These are phyloP conservation scores for Panicum hallii DNA, from an alignment of 202 grass and related monocot genomes.

Conservation along the genomic window DNA sequence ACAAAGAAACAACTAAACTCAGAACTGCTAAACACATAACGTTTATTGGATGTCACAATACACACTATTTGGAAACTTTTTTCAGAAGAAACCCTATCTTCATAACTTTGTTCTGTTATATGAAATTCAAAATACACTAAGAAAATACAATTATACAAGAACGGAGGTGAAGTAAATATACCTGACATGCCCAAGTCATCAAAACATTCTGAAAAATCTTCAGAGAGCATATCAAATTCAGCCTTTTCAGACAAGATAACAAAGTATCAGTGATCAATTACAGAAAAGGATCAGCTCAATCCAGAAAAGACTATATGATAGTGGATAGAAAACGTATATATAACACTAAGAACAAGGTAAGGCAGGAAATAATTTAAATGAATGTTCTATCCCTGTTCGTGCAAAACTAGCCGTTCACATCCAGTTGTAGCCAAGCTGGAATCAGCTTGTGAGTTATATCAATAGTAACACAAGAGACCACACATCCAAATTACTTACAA, in stretches of 20 bases:
- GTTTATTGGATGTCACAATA: neutral
- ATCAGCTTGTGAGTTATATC: constrained; percentile 25
- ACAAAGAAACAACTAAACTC: neutral
- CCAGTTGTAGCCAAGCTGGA: neutral
- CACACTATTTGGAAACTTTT: neutral
- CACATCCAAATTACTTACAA: neutral
- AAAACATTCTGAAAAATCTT: constrained; percentile 88
- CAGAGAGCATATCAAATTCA: constrained; percentile 90
- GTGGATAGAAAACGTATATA: neutral
- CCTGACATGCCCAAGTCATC: constrained; percentile 69
- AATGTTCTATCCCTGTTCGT: neutral
- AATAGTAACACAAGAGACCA: neutral
- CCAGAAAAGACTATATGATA: neutral
- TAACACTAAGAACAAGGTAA: constrained; percentile 18
- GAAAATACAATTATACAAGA: neutral
- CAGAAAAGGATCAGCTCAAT: neutral
- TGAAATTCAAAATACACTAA: neutral
- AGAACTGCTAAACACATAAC: neutral
- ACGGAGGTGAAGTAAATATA: constrained; percentile 51
- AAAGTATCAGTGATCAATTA: constrained; percentile 41
- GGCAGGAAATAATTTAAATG: constrained; percentile 17
- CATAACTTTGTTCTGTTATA: neutral
- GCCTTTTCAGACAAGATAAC: constrained; percentile 52
- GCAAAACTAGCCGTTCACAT: constrained; percentile 11
- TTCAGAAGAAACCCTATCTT: neutral